phyloP scores from a whole-genome alignment of 164 flowering plant genomes.

The Piper longum region DNA sequence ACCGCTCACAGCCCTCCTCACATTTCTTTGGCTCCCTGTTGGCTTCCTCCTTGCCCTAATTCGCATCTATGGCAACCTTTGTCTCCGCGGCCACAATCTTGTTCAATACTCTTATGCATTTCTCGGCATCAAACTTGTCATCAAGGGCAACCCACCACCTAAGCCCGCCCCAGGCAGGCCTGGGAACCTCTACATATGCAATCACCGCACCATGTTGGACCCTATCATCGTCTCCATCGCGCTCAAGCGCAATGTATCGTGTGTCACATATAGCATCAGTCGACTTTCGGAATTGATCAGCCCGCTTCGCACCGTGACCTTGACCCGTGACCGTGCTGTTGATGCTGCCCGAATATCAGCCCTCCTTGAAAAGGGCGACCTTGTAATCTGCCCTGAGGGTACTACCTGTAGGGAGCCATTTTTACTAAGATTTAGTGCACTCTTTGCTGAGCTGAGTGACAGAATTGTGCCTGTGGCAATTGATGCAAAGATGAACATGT shows the following conservation, averaged over 20 bases:
- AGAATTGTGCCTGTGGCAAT: conserved; percentile 87
- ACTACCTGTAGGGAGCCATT: conserved; percentile 82
- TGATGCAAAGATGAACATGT: conserved; percentile 56
- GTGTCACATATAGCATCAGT: conserved; percentile 75
- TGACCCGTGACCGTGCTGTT: conserved; percentile 70
- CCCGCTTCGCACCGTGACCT: conserved; percentile 32
- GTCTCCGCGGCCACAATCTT: conserved; percentile 40
- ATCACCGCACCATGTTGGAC: conserved; percentile 48
- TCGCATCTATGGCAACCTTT: conserved; percentile 44
- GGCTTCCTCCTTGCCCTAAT: conserved; percentile 47
- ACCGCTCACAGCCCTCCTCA: conserved; percentile 37
- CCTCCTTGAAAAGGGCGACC: conserved; percentile 63
- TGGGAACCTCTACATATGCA: conserved; percentile 36
- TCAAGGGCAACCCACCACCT: conserved; percentile 68
- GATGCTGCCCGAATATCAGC: conserved; percentile 56
- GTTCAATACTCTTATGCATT: conserved; percentile 27
- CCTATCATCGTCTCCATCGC: conserved; percentile 62
- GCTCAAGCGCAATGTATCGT: conserved; percentile 50
- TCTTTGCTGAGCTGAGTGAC: conserved; percentile 85
- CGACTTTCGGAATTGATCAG: conserved; percentile 56
- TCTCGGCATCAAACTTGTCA: conserved; percentile 46
- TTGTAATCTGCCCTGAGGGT: conserved; percentile 90
- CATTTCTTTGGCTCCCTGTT: conserved; percentile 65
- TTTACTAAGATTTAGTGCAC: conserved; percentile 66
- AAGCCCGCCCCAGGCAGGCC: conserved; percentile 35